Evolutionary conservation across 768 basidiomycete species (phyloP), one percentile per base, ranked within the genome.

Genomic region (Collybia sordida): DNA sequence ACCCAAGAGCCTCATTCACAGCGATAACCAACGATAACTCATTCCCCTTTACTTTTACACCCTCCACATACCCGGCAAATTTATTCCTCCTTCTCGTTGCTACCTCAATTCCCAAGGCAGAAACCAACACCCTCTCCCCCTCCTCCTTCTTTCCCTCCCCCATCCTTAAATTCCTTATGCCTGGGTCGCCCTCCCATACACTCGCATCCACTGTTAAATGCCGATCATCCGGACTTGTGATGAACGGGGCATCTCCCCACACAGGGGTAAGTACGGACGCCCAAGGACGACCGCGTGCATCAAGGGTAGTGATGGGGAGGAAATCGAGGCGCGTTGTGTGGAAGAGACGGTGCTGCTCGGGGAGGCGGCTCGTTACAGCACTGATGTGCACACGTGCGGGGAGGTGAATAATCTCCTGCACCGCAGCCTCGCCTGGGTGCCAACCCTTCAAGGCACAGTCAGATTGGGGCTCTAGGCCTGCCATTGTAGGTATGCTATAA

Each of bases 31-130:
- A 81, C 74, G 0, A 51, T 44, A 4, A 77, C 24, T 19, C 69
- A 57, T 15, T 78, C 59, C 3, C 54, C 42, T 50, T 69, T 41
- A 11, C 54, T 24, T 53, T 47, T 3, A 67, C 55, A 6, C 54
- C 55, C 2, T 57, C 54, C 18, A 74, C 56, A 5, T 46, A 50
- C 2, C 79, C 79, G 0, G 75, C 70, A 46, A 80, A 72, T 57
- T 79, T 80, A 55, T 80, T 79, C 52, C 79, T 64, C 50, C 75
- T 59, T 35, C 79, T 61, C 5, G 77, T 74, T 4, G 63, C 52
- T 19, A 76, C 69, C 51, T 80, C 75, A 15, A 79, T 68, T 12
- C 77, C 79, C n/a, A 79, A 65, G 0, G 78, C 78, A 1, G 77
- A 72, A 15, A 70, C 59, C 3, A 79, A 60, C 49, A 59, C 61